These are phyloP conservation scores for Penicillium odoratum DNA, from an alignment of 495 filamentous ascomycete species.

Conservation along the genomic window DNA sequence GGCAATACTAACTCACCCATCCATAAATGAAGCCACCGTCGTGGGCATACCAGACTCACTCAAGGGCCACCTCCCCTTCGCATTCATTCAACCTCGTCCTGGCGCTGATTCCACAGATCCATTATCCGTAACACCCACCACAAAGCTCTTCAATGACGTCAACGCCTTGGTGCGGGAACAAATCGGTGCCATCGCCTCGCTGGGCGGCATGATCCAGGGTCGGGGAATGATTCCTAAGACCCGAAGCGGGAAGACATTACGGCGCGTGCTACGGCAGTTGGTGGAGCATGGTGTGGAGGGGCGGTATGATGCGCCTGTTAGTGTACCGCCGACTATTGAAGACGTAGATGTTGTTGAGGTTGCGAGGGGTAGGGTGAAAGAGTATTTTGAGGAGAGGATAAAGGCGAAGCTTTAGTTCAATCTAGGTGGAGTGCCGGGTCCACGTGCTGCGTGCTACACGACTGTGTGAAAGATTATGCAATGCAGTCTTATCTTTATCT, in stretches of 20 bases:
- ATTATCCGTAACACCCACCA: slow-evolving; percentile 41
- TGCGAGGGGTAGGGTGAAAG: slow-evolving; percentile 52
- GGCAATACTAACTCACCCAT: slow-evolving; percentile 77
- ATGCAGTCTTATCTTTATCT: background rate
- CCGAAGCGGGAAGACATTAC: slow-evolving; percentile 80
- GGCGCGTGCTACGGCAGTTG: slow-evolving; percentile 77
- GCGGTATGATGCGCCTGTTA: slow-evolving; percentile 51
- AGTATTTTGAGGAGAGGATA: slow-evolving; percentile 55
- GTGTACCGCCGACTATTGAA: slow-evolving; percentile 61
- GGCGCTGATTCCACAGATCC: slow-evolving; percentile 36
- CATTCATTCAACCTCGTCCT: slow-evolving; percentile 66
- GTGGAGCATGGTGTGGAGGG: slow-evolving; percentile 62
- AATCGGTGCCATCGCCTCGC: slow-evolving; percentile 81
- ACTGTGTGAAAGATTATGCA: background rate
- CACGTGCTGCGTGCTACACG: background rate
- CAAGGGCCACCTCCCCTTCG: slow-evolving; percentile 90
- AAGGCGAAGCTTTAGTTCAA: slow-evolving; percentile 53
- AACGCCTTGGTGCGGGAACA: slow-evolving; percentile 72
- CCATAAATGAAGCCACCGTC: slow-evolving; percentile 78
- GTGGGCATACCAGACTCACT: slow-evolving; percentile 80
- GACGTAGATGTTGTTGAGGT: slow-evolving; percentile 58
- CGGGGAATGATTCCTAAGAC: slow-evolving; percentile 93
- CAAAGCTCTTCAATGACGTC: slow-evolving; percentile 57
- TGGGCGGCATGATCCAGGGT: slow-evolving; percentile 82
- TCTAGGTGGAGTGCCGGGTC: background rate